These are phyloP conservation scores for Candida pseudoviswanathii DNA, from an alignment of 1,139 yeast species.

Conservation along the genomic window DNA sequence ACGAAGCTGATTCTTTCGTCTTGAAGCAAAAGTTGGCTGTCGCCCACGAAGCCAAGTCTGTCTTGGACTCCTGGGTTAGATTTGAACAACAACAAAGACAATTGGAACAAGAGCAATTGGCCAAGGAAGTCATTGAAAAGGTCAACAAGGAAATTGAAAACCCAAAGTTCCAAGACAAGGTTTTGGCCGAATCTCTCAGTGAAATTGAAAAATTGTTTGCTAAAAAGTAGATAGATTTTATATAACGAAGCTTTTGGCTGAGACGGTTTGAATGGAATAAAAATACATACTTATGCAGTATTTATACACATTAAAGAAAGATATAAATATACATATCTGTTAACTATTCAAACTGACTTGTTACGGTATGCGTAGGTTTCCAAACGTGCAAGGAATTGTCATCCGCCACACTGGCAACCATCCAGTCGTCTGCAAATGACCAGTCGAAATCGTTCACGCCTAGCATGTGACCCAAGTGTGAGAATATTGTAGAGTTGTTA, in stretches of 20 bases:
- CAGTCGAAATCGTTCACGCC: constrained; percentile 87
- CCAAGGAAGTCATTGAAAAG: constrained; percentile 83
- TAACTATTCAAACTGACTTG: constrained; percentile 16
- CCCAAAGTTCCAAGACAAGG: constrained; percentile 92
- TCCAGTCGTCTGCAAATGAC: constrained; percentile 80
- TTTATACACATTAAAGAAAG: background rate
- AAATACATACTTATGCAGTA: background rate
- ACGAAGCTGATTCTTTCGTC: constrained; percentile 93
- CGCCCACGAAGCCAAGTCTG: constrained; percentile 89
- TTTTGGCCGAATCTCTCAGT: constrained; percentile 85
- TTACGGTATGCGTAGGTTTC: constrained; percentile 54
- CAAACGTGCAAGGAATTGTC: constrained; percentile 89
- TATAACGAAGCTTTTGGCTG: background rate
- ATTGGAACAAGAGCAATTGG: constrained; percentile 91
- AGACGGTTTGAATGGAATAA: background rate
- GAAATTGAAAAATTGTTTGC: constrained; percentile 87
- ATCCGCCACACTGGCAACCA: constrained; percentile 80
- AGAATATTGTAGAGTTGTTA: constrained; percentile 52
- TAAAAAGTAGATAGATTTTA: constrained; percentile 32
- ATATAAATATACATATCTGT: background rate
- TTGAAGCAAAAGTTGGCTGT: constrained; percentile 88
- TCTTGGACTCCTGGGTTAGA: constrained; percentile 98
- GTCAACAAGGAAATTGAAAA: constrained; percentile 82
- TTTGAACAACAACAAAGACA: constrained; percentile 96
- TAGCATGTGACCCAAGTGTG: constrained; percentile 87